These are phyloP conservation scores for Neofusicoccum cordaticola DNA, from an alignment of 2,329 filamentous ascomycete genomes.

Conservation along the genomic window DNA sequence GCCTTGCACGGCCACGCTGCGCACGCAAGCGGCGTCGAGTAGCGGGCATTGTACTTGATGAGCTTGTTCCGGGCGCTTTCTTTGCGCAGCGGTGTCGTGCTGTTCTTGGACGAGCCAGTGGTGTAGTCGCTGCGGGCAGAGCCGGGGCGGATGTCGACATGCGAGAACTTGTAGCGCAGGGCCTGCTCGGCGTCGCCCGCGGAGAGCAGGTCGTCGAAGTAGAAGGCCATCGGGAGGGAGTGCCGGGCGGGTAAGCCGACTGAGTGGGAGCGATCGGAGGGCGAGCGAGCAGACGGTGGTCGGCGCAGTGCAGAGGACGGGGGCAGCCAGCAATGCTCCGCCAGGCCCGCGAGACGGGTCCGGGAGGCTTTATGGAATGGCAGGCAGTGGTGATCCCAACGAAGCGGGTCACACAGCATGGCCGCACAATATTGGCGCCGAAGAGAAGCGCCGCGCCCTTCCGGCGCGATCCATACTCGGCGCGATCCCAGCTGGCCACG, in stretches of 20 bases:
- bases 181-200: constrained; percentile 13
- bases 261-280: too few species aligned
- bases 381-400: neutral
- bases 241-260: too few species aligned
- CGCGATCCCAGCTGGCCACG: neutral
- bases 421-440: neutral
- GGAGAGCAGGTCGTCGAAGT: constrained; percentile 14
- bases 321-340: neutral
- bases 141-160: neutral
- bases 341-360: neutral
- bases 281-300: too few species aligned
- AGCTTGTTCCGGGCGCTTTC: neutral
- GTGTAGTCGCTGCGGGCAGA: neutral
- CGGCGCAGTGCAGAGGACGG: neutral
- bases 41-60: constrained; percentile 7
- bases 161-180: constrained; percentile 4
- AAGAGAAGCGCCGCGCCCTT: neutral
- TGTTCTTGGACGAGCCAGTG: neutral
- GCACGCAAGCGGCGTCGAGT: constrained; percentile 4
- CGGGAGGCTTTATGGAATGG: neutral
- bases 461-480: neutral
- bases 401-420: neutral
- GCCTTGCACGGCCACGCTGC: constrained; percentile 9
- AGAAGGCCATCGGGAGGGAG: neutral
- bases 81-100: neutral